phyloP scores from a whole-genome alignment of 768 basidiomycete species.

The Suillus occidentalis region DNA sequence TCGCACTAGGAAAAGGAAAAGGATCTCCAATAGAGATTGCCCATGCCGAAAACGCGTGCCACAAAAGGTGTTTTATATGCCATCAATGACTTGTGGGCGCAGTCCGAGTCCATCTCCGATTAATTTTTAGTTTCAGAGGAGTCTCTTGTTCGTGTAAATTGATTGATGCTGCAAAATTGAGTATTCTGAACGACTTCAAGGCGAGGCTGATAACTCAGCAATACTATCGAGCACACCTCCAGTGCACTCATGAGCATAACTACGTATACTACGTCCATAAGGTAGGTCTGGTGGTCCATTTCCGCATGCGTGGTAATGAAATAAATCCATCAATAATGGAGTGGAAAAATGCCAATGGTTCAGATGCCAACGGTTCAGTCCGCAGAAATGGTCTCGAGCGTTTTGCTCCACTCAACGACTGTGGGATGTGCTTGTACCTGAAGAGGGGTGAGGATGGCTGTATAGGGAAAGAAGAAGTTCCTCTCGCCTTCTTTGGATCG shows the following conservation, averaged over 20 bases:
- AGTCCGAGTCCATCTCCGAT: too few relatives aligned
- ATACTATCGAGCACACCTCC: not conserved
- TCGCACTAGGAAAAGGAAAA: too few relatives aligned
- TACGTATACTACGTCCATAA: not conserved
- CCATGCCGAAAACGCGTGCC: too few relatives aligned
- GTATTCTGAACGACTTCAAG: not conserved
- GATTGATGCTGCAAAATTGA: not conserved
- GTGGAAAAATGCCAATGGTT: slow-evolving; percentile 3
- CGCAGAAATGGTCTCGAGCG: slow-evolving; percentile 50
- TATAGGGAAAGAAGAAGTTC: not conserved
- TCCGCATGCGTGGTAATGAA: not conserved
- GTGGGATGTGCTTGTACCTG: slow-evolving; percentile 74
- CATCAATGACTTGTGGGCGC: too few relatives aligned
- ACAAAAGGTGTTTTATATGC: too few relatives aligned
- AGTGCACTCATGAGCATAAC: not conserved
- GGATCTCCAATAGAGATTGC: too few relatives aligned
- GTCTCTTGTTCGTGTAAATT: too few relatives aligned
- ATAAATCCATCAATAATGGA: not conserved
- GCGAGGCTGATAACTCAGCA: not conserved
- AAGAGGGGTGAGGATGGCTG: slow-evolving; percentile 1
- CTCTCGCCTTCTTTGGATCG: slow-evolving; percentile 63
- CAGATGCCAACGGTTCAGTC: slow-evolving; percentile 13
- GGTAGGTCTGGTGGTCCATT: not conserved
- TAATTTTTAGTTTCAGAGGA: too few relatives aligned
- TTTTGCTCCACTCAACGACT: slow-evolving; percentile 71